Evolutionary conservation across 192 early-diverging fungal genomes (phyloP).

Genomic region (Geranomyces variabilis): DNA sequence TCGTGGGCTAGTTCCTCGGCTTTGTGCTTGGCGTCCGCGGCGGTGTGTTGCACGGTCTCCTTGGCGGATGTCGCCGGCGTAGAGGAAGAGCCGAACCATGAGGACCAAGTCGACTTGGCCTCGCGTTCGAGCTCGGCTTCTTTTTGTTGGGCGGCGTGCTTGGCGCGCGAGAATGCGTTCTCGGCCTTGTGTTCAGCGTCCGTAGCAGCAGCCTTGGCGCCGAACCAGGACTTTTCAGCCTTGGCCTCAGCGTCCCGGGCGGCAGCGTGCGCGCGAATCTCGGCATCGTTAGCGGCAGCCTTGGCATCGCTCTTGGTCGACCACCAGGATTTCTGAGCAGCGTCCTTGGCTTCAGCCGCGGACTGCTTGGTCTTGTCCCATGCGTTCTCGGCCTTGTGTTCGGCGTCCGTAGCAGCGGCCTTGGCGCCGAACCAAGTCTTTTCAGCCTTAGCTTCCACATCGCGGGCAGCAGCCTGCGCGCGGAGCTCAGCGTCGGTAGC

Average conservation of each 20-base stretch:
- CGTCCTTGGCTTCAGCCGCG: slow-evolving; percentile 1
- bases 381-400: slow-evolving; percentile 17
- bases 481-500: not conserved
- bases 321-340: slow-evolving; percentile 22
- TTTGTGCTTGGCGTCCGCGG: slow-evolving; percentile 5
- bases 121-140: slow-evolving; percentile 11
- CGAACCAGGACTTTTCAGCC: slow-evolving; percentile 11
- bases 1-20: slow-evolving; percentile 15
- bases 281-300: not conserved
- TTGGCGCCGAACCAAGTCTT: slow-evolving; percentile 15
- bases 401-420: slow-evolving; percentile 7
- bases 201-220: slow-evolving; percentile 8
- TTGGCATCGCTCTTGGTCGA: slow-evolving; percentile 9
- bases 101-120: slow-evolving; percentile 2
- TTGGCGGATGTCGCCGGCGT: not conserved
- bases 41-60: not conserved
- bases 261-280: not conserved
- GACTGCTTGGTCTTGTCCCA: slow-evolving; percentile 8
- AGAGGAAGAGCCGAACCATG: slow-evolving; percentile 15
- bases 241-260: not conserved
- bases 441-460: not conserved
- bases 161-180: slow-evolving; percentile 2
- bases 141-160: not conserved
- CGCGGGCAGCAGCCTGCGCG: not conserved
- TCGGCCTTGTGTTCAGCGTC: slow-evolving; percentile 18